Evolutionary conservation across 1,139 yeast species (phyloP), one percentile per base, ranked within the genome.

Genomic region (Eremothecium gossypii): DNA sequence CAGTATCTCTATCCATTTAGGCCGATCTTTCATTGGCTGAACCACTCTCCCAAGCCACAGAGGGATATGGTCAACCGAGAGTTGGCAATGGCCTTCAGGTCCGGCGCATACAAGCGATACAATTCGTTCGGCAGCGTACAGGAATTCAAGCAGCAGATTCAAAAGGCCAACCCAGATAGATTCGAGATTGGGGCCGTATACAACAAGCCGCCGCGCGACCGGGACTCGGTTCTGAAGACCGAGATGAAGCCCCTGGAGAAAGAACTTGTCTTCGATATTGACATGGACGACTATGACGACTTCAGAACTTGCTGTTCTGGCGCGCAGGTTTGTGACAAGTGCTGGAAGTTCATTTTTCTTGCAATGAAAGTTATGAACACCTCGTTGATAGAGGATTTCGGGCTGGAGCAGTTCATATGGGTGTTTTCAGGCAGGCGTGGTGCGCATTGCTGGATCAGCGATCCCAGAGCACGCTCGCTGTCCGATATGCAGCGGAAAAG

Each of bases 361-460:
- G 96, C 97, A 2, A 76, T 89, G 44, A 73, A 78, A 53, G 77
- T 89, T 36, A 67, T 93, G 46, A 87, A 84, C 45, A 58, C 65
- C 1, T 82, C 95, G 0, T 68, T 91, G 44, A 68, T 76, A 43
- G 85, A 86, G 40, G 98, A 91, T 63, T 91, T 93, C 65, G 97
- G 96, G 0, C 89, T 86, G 62, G 67, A 79, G 44, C 81, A 86
- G 60, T 68, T 87, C 58, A 69, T 91, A 38, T 91, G 98, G 98
- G 96, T 91, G 2, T 91, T 86, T 60, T 86, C 96, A 0, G 99
- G 99, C 38, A 81, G 99, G 69, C 83, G 99, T 73, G 99, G 99
- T 63, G 96, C 95, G 23, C 99, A 91, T 70, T 94, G 97, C 54
- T 91, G 99, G 99, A 74, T 91, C 23, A 84, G 96, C 63, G 98